Evolutionary conservation across 2,329 filamentous ascomycete genomes (phyloP).

Genomic region (Ceratocystis colombiana): DNA sequence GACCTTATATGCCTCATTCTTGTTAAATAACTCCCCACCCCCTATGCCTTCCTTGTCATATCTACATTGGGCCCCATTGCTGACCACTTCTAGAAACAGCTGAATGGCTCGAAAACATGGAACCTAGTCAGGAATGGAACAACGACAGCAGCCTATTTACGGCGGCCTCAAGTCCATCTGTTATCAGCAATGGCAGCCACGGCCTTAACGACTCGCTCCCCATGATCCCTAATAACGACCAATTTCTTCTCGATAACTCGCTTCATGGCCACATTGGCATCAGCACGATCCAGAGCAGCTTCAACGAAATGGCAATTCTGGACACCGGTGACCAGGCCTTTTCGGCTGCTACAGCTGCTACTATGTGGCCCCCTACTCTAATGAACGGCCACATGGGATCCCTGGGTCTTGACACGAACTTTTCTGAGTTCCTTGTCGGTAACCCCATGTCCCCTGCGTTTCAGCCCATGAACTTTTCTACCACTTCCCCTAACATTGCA

Average conservation of each 20-base stretch:
- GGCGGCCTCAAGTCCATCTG: conserved; percentile 88
- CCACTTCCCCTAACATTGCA: conserved; percentile 9
- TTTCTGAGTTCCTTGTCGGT: conserved; percentile 25
- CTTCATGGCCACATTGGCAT: conserved; percentile 42
- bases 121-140: conserved; percentile 17
- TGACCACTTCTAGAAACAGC: conserved; percentile 23
- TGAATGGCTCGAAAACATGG: conserved; percentile 21
- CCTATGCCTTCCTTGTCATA: not conserved
- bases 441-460: conserved; percentile 23
- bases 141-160: conserved; percentile 35
- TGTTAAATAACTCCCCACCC: not conserved
- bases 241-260: conserved; percentile 22
- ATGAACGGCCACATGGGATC: conserved; percentile 38
- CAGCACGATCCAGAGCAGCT: conserved; percentile 76
- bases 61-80: conserved; percentile 13
- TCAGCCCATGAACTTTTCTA: conserved; percentile 23
- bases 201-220: conserved; percentile 36
- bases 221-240: conserved; percentile 24
- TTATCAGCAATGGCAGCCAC: conserved; percentile 89
- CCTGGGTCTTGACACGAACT: conserved; percentile 24
- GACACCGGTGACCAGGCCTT: conserved; percentile 31
- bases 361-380: conserved; percentile 60
- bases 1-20: conserved; percentile 57
- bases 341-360: conserved; percentile 32
- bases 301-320: conserved; percentile 50